These are phyloP conservation scores for Venturia pyrina DNA, from an alignment of 2,329 filamentous ascomycete species.

Conservation along the genomic window DNA sequence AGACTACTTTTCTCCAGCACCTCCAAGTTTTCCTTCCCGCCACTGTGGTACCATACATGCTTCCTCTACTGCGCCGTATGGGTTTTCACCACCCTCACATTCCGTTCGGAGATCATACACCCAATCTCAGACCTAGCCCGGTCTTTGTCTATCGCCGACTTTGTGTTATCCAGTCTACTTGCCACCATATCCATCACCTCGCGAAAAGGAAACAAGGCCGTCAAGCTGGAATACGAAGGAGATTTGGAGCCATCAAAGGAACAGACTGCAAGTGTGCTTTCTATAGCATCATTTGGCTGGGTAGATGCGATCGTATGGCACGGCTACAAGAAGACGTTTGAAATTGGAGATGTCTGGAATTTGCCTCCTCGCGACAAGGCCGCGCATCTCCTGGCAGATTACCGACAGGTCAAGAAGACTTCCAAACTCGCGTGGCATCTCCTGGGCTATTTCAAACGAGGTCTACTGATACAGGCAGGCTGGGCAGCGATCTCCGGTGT, in stretches of 20 bases:
- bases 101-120: slow-evolving; percentile 78
- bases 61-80: slow-evolving; percentile 74
- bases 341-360: slow-evolving; percentile 86
- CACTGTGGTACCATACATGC: slow-evolving; percentile 88
- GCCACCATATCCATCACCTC: slow-evolving; percentile 69
- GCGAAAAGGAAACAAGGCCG: slow-evolving; percentile 83
- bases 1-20: slow-evolving; percentile 55
- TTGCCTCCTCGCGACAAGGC: slow-evolving; percentile 82
- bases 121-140: slow-evolving; percentile 54
- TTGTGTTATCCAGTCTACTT: slow-evolving; percentile 63
- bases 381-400: slow-evolving; percentile 65
- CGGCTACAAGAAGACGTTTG: slow-evolving; percentile 75
- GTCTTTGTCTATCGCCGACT: slow-evolving; percentile 61
- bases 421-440: slow-evolving; percentile 70
- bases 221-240: slow-evolving; percentile 81
- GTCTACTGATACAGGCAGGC: slow-evolving; percentile 63
- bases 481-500: slow-evolving; percentile 73
- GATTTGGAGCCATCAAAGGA: slow-evolving; percentile 80
- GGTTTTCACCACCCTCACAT: slow-evolving; percentile 63
- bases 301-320: slow-evolving; percentile 81
- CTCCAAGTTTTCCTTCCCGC: slow-evolving; percentile 55
- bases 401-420: slow-evolving; percentile 77
- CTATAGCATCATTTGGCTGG: slow-evolving; percentile 81
- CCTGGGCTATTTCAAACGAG: slow-evolving; percentile 70
- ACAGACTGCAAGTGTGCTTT: slow-evolving; percentile 79